phyloP scores from a whole-genome alignment of 345 rosid species.

The Iberis pinnata region DNA sequence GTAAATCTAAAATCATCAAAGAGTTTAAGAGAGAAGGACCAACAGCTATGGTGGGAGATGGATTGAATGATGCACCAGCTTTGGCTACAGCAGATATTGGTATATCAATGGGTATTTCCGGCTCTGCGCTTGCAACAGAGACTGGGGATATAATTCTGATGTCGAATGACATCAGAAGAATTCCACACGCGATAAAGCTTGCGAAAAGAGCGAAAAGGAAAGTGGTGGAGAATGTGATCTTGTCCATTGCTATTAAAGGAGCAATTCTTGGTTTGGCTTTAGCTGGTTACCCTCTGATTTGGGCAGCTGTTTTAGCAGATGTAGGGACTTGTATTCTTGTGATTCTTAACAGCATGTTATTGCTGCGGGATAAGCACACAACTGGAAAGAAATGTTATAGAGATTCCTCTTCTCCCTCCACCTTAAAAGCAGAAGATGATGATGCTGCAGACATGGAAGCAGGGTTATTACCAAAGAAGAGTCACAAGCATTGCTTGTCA shows the following conservation, averaged over 20 bases:
- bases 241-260: constrained; percentile 55
- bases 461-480: no score
- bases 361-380: constrained; percentile 32
- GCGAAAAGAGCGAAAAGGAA: constrained; percentile 55
- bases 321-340: constrained; percentile 84
- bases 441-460: no score
- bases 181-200: constrained; percentile 55
- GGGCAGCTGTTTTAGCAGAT: constrained; percentile 91
- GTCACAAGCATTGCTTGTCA: no score
- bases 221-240: constrained; percentile 56
- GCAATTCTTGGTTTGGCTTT: constrained; percentile 64
- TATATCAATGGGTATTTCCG: constrained; percentile 84
- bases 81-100: constrained; percentile 86
- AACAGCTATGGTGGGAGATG: constrained; percentile 87
- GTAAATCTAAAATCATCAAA: constrained; percentile 48
- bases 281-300: constrained; percentile 74
- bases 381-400: constrained; percentile 20
- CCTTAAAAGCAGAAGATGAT: constrained; percentile 7
- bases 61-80: constrained; percentile 89
- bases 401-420: not conserved
- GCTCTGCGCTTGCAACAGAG: constrained; percentile 84
- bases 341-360: constrained; percentile 72
- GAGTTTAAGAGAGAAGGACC: constrained; percentile 44
- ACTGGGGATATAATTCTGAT: constrained; percentile 72
- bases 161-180: constrained; percentile 74